These are phyloP conservation scores for Phytophthora pinifolia DNA, from an alignment of 352 stramenopile species.

Conservation along the genomic window DNA sequence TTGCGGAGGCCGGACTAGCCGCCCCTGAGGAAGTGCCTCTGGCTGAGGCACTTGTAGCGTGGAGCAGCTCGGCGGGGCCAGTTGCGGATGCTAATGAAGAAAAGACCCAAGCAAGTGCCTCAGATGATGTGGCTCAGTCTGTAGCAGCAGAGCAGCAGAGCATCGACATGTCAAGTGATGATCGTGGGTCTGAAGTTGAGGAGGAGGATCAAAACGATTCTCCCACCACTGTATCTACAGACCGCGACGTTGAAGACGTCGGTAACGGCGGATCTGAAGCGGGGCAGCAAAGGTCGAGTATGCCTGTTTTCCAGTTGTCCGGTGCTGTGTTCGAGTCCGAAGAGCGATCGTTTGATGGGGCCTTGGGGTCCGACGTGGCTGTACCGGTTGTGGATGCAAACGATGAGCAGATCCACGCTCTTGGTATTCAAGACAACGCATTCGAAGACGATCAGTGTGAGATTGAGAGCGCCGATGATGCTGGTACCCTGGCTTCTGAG, in stretches of 20 bases:
- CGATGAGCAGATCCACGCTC: constrained; percentile 5
- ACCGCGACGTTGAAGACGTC: too few species aligned
- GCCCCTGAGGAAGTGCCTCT: constrained; percentile 26
- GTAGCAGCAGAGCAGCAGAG: background rate
- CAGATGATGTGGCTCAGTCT: constrained; percentile 1
- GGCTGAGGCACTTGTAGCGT: constrained; percentile 29
- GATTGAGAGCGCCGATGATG: constrained; percentile 5
- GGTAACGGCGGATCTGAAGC: too few species aligned
- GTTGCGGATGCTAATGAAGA: constrained; percentile 1
- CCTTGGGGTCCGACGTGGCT: background rate
- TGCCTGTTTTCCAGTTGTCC: too few species aligned
- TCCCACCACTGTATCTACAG: background rate
- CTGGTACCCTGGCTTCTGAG: background rate
- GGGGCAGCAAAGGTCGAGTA: too few species aligned
- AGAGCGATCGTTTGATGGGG: background rate
- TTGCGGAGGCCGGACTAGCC: constrained; percentile 31
- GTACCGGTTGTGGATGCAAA: background rate
- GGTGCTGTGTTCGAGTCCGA: constrained; percentile 1
- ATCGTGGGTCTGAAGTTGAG: background rate
- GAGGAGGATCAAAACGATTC: constrained; percentile 3
- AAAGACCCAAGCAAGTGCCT: background rate
- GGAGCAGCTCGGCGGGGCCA: constrained; percentile 17
- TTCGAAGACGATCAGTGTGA: constrained; percentile 12
- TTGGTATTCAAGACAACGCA: constrained; percentile 3
- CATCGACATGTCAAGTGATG: background rate